Evolutionary conservation across 2,329 filamentous ascomycete species (phyloP).

Genomic region (Alternaria alternata): DNA sequence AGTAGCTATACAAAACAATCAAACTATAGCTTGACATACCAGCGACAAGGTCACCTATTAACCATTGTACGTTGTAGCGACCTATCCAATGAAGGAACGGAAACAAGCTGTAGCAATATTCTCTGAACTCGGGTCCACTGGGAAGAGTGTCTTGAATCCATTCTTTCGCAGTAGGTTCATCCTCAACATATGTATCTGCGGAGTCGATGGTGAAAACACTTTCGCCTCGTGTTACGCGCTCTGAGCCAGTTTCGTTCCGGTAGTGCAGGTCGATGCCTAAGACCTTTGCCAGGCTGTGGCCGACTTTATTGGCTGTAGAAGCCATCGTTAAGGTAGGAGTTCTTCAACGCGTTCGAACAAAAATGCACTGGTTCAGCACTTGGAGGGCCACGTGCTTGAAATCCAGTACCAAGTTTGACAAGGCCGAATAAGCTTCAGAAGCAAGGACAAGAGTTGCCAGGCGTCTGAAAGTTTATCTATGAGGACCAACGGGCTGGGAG

Average conservation of each 20-base stretch:
- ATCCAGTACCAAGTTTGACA: constrained; percentile 22
- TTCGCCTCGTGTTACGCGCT: constrained; percentile 77
- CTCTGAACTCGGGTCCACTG: constrained; percentile 58
- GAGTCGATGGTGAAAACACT: constrained; percentile 78
- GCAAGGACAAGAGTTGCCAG: constrained; percentile 32
- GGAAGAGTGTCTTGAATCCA: constrained; percentile 74
- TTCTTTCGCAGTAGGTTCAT: constrained; percentile 77
- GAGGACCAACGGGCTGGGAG: constrained; percentile 15
- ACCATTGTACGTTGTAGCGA: constrained; percentile 89
- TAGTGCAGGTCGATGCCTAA: constrained; percentile 84
- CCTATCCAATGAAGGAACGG: constrained; percentile 90
- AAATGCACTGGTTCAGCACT: constrained; percentile 18
- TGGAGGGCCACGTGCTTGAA: constrained; percentile 23
- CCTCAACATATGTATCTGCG: constrained; percentile 80
- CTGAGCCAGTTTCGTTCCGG: constrained; percentile 64
- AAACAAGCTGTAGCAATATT: constrained; percentile 77
- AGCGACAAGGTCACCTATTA: constrained; percentile 87
- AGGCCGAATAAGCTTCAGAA: constrained; percentile 38
- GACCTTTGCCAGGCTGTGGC: constrained; percentile 77
- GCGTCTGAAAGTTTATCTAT: constrained; percentile 41
- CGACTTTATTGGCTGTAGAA: constrained; percentile 63
- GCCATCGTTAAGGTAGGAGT: constrained; percentile 29
- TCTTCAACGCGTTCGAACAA: constrained; percentile 4
- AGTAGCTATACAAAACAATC: constrained; percentile 11
- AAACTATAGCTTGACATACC: constrained; percentile 61